Base-by-base conservation (phyloP, 2,329 filamentous ascomycete genomes). In the Fusarium sp. region DNA sequence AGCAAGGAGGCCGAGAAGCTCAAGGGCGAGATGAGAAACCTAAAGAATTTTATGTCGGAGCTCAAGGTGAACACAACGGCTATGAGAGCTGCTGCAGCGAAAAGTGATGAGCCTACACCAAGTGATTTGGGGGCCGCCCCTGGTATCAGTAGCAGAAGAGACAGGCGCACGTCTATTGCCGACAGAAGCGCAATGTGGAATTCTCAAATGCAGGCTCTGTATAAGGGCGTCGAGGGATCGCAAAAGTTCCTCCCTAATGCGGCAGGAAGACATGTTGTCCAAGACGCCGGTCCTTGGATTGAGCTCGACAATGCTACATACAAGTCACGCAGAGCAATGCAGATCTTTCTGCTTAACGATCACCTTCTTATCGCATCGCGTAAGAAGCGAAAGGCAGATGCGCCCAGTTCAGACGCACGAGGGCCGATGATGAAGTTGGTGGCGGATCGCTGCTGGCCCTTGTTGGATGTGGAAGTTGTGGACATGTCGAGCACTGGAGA, bases 1-100 rank as follows among this genome's bases (percentile, higher is more conserved):
- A 98, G 94, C 79, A 98, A 98, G 81, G 96, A 99, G 82, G 96
- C 97, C 3, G 96, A 99, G 81, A 98, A 97, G 83, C 88, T 99
- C 62, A 98, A 98, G 82, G 89, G 90, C 58, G 96, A 99, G 80
- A 98, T 99, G 96, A 89, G 93, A 55, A 93, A 93, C 9, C 87
- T 99, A 32, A 90, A 93, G 46, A 93, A 93, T 70, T 86, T 98
- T 55, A 98, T 99, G 91, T 91, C 94, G 4, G 96, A 99, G 71
- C 86, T 99, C 60, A 98, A 94, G 75, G 86, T 89, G 10, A 94
- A 94, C 65, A 92, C 90, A 2, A 90, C 86, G 20, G 90, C 90
- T 5, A 81, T 92, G 40, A 85, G 90, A 49, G 83, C 87, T 22
- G 85, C 88, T 6, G 90, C 91, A 6, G 84, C 82, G 44, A 87